phyloP scores from a whole-genome alignment of 2,329 filamentous ascomycete species.

The Keithomyces neogunnii region DNA sequence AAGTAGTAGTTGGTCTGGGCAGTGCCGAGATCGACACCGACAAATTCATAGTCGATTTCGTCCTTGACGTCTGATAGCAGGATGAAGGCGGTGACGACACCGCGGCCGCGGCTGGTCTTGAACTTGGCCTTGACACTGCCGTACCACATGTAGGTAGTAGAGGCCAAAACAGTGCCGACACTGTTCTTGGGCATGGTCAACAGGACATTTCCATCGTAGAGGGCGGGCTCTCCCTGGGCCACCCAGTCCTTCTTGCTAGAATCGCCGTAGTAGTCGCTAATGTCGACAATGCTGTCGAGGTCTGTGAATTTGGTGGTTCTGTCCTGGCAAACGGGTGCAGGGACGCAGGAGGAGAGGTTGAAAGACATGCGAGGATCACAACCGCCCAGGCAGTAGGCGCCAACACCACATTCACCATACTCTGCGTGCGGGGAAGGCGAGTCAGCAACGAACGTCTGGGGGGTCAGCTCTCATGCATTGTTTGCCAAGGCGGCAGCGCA shows the following conservation, averaged over 20 bases:
- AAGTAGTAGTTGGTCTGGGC: constrained; percentile 97
- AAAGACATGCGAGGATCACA: constrained; percentile 85
- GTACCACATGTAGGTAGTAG: constrained; percentile 91
- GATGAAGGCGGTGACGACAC: constrained; percentile 97
- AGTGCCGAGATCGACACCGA: constrained; percentile 67
- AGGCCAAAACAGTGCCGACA: constrained; percentile 77
- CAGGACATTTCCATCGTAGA: constrained; percentile 61
- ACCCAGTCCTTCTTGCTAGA: constrained; percentile 78
- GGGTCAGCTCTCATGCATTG: background rate
- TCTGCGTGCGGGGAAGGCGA: constrained; percentile 39
- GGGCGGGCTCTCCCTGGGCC: constrained; percentile 65
- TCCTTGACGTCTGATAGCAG: constrained; percentile 93
- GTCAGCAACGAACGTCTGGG: constrained; percentile 10
- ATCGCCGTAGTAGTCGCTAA: constrained; percentile 82
- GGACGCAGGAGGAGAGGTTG: constrained; percentile 75
- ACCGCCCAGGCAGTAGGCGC: constrained; percentile 90
- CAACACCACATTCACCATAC: constrained; percentile 87
- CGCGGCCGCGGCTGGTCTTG: constrained; percentile 74
- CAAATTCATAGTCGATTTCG: constrained; percentile 95
- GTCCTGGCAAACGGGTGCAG: constrained; percentile 72
- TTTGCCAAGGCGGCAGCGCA: background rate
- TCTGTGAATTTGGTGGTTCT: constrained; percentile 65
- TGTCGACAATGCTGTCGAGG: constrained; percentile 58
- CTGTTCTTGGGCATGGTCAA: constrained; percentile 85
- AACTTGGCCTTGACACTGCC: constrained; percentile 81